Base-by-base conservation (phyloP, 345 rosid species). In the Aurinia saxatilis region DNA sequence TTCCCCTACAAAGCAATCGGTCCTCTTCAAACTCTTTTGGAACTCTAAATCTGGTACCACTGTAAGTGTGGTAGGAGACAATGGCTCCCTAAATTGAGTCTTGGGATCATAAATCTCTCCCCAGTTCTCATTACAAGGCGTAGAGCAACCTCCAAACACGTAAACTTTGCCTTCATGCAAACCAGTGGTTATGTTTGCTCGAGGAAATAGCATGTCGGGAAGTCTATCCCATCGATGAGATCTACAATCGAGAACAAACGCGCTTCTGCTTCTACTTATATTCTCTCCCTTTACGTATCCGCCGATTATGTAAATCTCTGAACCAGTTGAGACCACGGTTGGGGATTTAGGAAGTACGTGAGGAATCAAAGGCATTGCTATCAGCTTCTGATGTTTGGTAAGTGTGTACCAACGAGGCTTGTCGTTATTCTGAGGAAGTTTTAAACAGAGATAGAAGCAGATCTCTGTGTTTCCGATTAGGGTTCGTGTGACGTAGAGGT, bases 51-150 rank as follows among this genome's bases (percentile, higher is more conserved):
- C 6, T 17, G 29, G 25, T 10, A 5, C 27, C 3, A 23, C 27
- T 23, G 29, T 17, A 12, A 42, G 48, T 42, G 12, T 18, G 10
- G 27, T 18, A 7, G 49, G 7, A 0, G 13, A 10, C 18, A 36
- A 3, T 35, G 15, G 13, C 40, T 30, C 29, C 96, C 92, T 85
- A 11, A 41, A 15, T 25, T 63, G 47, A 7, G 57, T 62, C 38
- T 54, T 57, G 5, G 83, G 79, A 36, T 85, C 86, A 15, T 70
- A 81, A 27, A 77, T 87, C 78, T 88, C 92, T 2, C 86, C 88
- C 92, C 90, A 83, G 16, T 79, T 64, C 57, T 57, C 75, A 21
- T 75, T 70, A 21, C 2, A 3, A 5, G 6, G 17, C 9, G 21
- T 0, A 18, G 70, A 27, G 56, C 86, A 88, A 0, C 96, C 96